These are phyloP conservation scores for Nemania bipapillata DNA, from an alignment of 2,329 filamentous ascomycete species.

Conservation along the genomic window DNA sequence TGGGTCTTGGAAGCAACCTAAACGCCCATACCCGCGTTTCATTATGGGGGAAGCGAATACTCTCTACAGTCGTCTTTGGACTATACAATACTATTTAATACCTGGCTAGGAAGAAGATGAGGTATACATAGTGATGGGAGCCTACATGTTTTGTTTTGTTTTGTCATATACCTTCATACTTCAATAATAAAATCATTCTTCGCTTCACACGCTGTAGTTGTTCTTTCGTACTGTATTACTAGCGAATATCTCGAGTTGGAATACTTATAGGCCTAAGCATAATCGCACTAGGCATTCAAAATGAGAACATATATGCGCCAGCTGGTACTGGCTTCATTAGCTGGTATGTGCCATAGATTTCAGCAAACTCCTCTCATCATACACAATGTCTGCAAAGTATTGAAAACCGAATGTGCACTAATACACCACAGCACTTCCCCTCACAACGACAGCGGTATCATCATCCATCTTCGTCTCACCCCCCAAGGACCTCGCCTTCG, in stretches of 20 bases:
- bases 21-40: background rate
- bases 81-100: conserved; percentile 1
- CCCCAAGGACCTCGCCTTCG: conserved; percentile 61
- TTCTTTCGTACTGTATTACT: background rate
- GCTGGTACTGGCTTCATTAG: conserved; percentile 41
- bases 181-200: background rate
- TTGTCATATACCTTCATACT: background rate
- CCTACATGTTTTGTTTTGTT: background rate
- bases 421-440: conserved; percentile 23
- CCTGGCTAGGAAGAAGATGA: background rate
- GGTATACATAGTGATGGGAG: background rate
- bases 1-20: background rate
- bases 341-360: conserved; percentile 24
- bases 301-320: conserved; percentile 34
- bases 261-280: background rate
- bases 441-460: conserved; percentile 35
- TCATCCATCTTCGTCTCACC: conserved; percentile 48
- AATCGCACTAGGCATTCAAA: background rate
- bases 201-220: background rate
- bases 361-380: background rate
- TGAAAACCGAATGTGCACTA: conserved; percentile 3
- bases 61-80: background rate
- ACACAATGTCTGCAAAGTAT: background rate
- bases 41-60: background rate
- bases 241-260: background rate